Percentiles rank a stretch among this genome's conserved stretches.
These are phyloP conservation scores for Mortierella sp. DNA, from an alignment of 371 early-diverging fungal genomes.

Conservation along the genomic window DNA sequence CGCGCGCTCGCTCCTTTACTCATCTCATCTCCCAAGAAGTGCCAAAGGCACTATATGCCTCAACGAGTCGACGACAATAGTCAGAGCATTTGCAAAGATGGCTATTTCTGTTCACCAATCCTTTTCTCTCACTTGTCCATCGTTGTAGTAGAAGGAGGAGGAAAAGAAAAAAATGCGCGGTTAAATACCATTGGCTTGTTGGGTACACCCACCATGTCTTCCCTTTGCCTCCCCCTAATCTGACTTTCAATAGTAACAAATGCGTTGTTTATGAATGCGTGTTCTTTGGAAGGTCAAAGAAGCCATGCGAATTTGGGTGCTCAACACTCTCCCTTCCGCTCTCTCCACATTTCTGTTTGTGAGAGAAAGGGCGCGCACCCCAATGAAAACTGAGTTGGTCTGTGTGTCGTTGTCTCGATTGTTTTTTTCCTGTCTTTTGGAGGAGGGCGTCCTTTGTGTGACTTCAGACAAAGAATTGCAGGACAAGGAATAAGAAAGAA, in stretches of 20 bases:
- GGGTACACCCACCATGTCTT: neutral
- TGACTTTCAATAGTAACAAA: neutral
- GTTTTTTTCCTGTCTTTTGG: too few species aligned
- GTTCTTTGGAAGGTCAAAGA: neutral
- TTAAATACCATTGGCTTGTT: neutral
- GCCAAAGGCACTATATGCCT: neutral
- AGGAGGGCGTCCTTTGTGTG: too few species aligned
- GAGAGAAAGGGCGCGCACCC: neutral
- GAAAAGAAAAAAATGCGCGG: neutral
- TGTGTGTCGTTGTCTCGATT: too few species aligned
- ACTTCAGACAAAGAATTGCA: neutral
- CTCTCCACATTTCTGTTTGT: neutral
- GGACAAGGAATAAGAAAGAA: neutral
- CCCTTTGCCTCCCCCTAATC: neutral
- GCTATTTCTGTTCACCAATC: neutral
- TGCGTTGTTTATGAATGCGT: neutral
- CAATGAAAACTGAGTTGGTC: neutral
- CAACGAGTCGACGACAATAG: neutral
- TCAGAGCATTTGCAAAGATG: neutral
- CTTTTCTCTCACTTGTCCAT: neutral
- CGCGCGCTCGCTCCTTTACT: neutral
- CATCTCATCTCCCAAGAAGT: neutral
- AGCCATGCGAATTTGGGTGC: neutral
- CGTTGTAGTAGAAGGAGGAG: too few species aligned
- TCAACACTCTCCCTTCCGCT: too few species aligned